phyloP scores from a whole-genome alignment of 1,284 basidiomycete genomes.

The Ceratobasidium sp. region DNA sequence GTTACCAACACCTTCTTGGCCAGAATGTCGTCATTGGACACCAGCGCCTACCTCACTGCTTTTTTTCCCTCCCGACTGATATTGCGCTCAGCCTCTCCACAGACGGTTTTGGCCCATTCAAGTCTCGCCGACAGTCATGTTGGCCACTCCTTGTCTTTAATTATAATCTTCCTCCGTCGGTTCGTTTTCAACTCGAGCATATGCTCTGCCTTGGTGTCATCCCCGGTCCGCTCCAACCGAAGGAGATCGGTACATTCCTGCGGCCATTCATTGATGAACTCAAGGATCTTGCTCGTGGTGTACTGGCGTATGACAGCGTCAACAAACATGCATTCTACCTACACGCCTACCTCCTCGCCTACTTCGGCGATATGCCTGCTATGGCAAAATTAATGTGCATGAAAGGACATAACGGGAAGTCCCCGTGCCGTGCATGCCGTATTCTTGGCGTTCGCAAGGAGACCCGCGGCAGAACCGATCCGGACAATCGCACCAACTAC shows the following conservation, averaged over 20 bases:
- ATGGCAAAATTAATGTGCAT: constrained; percentile 47
- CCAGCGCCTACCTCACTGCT: constrained; percentile 48
- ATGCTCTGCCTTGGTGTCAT: constrained; percentile 47
- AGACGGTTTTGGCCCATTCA: constrained; percentile 27
- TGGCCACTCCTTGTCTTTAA: constrained; percentile 49
- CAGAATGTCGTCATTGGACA: constrained; percentile 13
- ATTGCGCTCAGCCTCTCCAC: background rate
- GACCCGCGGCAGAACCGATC: background rate
- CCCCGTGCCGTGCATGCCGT: constrained; percentile 45
- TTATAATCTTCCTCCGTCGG: constrained; percentile 47
- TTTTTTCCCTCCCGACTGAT: constrained; percentile 54
- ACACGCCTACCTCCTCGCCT: constrained; percentile 36
- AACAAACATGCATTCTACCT: constrained; percentile 27
- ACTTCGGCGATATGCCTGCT: constrained; percentile 48
- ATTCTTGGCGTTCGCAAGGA: constrained; percentile 29
- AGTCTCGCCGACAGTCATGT: constrained; percentile 54
- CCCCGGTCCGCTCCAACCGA: constrained; percentile 45
- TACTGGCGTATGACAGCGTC: constrained; percentile 24
- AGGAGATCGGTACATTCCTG: constrained; percentile 48
- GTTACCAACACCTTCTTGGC: constrained; percentile 28
- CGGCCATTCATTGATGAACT: constrained; percentile 44
- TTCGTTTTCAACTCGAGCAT: constrained; percentile 40
- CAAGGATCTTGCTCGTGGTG: constrained; percentile 39
- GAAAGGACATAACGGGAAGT: constrained; percentile 47
- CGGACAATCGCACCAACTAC: background rate